Base-by-base conservation (phyloP, 495 filamentous ascomycete genomes). In the Aspergillus steynii region DNA sequence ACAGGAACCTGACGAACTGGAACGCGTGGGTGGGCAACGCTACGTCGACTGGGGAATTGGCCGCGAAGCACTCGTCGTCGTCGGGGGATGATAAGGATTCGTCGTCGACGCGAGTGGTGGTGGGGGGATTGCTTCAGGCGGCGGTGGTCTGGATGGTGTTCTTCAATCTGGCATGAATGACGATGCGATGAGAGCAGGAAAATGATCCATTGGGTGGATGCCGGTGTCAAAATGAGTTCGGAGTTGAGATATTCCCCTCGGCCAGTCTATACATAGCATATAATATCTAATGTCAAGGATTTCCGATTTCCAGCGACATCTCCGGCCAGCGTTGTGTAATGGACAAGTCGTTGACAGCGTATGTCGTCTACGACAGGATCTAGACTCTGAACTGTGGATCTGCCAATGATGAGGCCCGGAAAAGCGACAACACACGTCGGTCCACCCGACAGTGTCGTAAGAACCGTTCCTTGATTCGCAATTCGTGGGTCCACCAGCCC, bases 1-100 rank as follows among this genome's bases (percentile, higher is more conserved):
- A 71, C 7, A 63, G 76, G 15, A 84, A 81, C 0, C 66, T 78
- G 54, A 83, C 83, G 14, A 87, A 83, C 56, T 81, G 75, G 64
- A 84, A 84, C 63, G 75, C 82, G 3, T 80, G 77, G 65, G 80
- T 82, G 5, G 80, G 76, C 28, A 72, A 67, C 55, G 61, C 62
- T 4, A 63, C 47, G 6, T 59, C 63, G 15, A 56, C 56, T 1
- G 49, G 54, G 31, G 6, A 32, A 14, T 25, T 32, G 28, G 29
- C 34, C 5, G 27, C 50, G 29, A 55, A 61, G 9, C 34, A 47
- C 25, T 46, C 58, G 12, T n/a, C 29, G 25, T 29, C 28, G 27
- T 20, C 55, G n/a, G 32, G 10, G 26, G 49, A 46, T 28, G 49
- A 14, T 10, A 10, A 53, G n/a, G 56, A 59, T 1, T 59, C 56